Conservation (phyloP, 176 grass and related monocot genomes). For the Ensete glaucum region DNA sequence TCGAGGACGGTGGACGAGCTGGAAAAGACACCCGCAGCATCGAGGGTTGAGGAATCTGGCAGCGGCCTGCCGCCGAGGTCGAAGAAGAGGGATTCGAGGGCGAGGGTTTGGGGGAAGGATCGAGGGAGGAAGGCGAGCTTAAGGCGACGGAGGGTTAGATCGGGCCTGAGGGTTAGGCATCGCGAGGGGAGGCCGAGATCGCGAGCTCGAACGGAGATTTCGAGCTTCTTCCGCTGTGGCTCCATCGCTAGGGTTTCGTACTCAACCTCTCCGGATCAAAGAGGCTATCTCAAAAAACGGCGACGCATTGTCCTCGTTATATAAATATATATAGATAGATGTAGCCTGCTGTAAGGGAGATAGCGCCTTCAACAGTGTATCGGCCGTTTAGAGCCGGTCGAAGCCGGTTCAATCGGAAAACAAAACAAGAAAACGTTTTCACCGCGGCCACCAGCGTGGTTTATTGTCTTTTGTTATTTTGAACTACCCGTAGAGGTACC, state of each 20-base stretch:
- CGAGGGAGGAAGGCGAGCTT: slow-evolving; percentile 22
- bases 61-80: slow-evolving; percentile 47
- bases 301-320: too few species aligned
- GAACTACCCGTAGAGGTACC: too few species aligned
- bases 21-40: slow-evolving; percentile 18
- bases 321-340: too few species aligned
- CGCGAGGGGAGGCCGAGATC: slow-evolving; percentile 40
- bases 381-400: too few species aligned
- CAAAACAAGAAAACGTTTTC: too few species aligned
- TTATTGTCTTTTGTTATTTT: too few species aligned
- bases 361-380: too few species aligned
- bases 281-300: not conserved
- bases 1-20: slow-evolving; percentile 29
- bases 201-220: slow-evolving; percentile 23
- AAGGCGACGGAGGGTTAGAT: slow-evolving; percentile 44
- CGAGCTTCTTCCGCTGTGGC: not conserved
- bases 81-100: slow-evolving; percentile 55
- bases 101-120: slow-evolving; percentile 17
- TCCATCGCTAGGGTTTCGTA: slow-evolving; percentile 31
- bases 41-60: slow-evolving; percentile 8
- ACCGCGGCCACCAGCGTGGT: too few species aligned
- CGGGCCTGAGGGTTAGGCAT: slow-evolving; percentile 14
- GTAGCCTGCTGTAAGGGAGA: too few species aligned
- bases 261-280: not conserved
- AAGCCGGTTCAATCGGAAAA: too few species aligned